phyloP scores from a whole-genome alignment of 306 rosid genomes.

The Senna tora region DNA sequence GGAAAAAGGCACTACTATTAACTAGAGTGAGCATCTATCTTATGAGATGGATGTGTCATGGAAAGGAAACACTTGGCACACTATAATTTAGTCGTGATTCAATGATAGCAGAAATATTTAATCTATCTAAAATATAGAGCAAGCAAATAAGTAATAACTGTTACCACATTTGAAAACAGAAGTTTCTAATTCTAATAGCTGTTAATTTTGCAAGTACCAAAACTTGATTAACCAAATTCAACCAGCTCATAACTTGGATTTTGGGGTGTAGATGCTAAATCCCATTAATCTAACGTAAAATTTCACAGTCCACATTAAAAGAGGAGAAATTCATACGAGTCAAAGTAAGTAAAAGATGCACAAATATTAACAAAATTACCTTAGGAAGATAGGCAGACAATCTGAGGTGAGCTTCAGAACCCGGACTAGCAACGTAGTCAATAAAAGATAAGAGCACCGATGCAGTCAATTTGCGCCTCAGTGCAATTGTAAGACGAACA shows the following conservation, averaged over 20 bases:
- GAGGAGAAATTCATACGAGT: slow-evolving; percentile 1
- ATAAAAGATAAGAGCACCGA: slow-evolving; percentile 58
- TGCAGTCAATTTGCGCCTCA: slow-evolving; percentile 65
- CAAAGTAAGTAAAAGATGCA: slow-evolving; percentile 1
- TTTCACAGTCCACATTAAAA: not conserved
- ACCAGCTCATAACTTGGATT: not conserved
- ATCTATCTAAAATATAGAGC: not conserved
- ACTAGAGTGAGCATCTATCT: not conserved
- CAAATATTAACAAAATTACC: slow-evolving; percentile 42
- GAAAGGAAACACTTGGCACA: not conserved
- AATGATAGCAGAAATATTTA: not conserved
- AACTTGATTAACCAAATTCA: not conserved
- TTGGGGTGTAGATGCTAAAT: not conserved
- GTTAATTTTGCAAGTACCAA: not conserved
- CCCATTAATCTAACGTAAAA: not conserved
- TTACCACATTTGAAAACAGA: not conserved
- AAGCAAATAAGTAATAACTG: not conserved
- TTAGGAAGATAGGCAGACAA: slow-evolving; percentile 63
- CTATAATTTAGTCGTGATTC: not conserved
- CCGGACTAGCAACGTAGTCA: slow-evolving; percentile 50
- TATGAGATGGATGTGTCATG: not conserved
- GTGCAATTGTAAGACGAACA: slow-evolving; percentile 65
- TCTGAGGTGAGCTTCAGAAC: slow-evolving; percentile 63
- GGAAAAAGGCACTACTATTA: not conserved
- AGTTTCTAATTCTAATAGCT: not conserved